Conservation (phyloP, 768 basidiomycete species). For the Chlorophyllum brunneum region DNA sequence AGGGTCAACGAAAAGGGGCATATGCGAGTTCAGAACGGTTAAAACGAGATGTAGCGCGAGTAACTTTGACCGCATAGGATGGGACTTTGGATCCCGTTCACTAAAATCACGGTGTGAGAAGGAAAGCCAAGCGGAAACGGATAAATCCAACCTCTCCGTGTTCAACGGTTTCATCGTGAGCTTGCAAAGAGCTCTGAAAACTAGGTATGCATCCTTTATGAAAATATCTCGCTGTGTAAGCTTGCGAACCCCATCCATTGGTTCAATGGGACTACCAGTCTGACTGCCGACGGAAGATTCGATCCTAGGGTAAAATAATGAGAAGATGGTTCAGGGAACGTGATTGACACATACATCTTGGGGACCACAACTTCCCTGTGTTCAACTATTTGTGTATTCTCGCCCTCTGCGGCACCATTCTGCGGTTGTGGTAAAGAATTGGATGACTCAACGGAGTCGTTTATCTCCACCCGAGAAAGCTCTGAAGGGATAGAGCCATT, state of each 20-base stretch:
- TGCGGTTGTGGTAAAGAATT: slow-evolving; percentile 5
- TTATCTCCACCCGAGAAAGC: not conserved
- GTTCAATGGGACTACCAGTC: slow-evolving; percentile 28
- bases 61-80: slow-evolving; percentile 95
- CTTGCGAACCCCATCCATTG: slow-evolving; percentile 31
- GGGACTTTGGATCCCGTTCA: slow-evolving; percentile 93
- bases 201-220: slow-evolving; percentile 96
- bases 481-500: not conserved
- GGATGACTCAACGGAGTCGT: slow-evolving; percentile 3
- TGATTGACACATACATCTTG: not conserved
- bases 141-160: slow-evolving; percentile 71
- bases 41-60: slow-evolving; percentile 92
- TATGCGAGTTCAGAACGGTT: slow-evolving; percentile 87
- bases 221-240: slow-evolving; percentile 84
- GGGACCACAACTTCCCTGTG: not conserved
- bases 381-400: not conserved
- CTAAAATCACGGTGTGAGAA: slow-evolving; percentile 35
- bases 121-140: not conserved
- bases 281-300: not conserved
- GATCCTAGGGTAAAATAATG: slow-evolving; percentile 7
- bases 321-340: not conserved
- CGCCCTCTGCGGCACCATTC: not conserved
- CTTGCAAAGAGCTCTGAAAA: slow-evolving; percentile 96
- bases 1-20: slow-evolving; percentile 86
- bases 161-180: slow-evolving; percentile 97